Base-by-base conservation (phyloP, 2,329 filamentous ascomycete species). In the Botrytis elliptica region DNA sequence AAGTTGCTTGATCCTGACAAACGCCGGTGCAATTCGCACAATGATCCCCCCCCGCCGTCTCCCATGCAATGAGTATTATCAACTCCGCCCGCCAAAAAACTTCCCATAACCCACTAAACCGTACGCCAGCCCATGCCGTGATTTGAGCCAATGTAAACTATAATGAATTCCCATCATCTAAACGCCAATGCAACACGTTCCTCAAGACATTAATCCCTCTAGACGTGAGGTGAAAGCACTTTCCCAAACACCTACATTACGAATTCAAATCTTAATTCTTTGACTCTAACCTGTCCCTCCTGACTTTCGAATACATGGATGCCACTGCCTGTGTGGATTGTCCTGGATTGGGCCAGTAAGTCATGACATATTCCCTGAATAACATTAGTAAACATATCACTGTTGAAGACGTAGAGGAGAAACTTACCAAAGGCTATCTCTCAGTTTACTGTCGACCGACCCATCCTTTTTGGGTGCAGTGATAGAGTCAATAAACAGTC, bases 401-500 rank as follows among this genome's bases (percentile, higher is more conserved):
- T 29, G 20, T 65, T 63, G 22, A 7, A 22, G 38, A 46, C 44
- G 20, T 25, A 20, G 6, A 46, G 40, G 65, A 44, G 40, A 33
- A 67, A 77, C 77, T 77, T 77, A 81, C 80, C 80, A 82, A 72
- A 82, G 79, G 66, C 77, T 77, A 12, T 74, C 67, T 55, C 76
- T 75, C 10, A 82, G 74, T 57, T 78, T 77, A 33, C 77, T 75
- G 10, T 76, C 76, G 25, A 79, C 79, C 33, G 75, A 36, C 36
- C 70, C 70, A 12, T 65, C 70, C 22, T 72, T 59, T 40, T 66
- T 33, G n/a, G 70, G 62, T 29, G 40, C 73, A 66, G 76, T 71
- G 57, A 81, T 74, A 57, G 83, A 83, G 68, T 88, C 86, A 75
- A 91, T 87, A 78, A 90, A 91, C 73, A 88, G 86, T 71, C 90